A percentile compares a stretch with the other conserved stretches of the same genome.
Evolutionary conservation across 768 basidiomycete genomes (phyloP).

Genomic region (Boletus barrowsii): DNA sequence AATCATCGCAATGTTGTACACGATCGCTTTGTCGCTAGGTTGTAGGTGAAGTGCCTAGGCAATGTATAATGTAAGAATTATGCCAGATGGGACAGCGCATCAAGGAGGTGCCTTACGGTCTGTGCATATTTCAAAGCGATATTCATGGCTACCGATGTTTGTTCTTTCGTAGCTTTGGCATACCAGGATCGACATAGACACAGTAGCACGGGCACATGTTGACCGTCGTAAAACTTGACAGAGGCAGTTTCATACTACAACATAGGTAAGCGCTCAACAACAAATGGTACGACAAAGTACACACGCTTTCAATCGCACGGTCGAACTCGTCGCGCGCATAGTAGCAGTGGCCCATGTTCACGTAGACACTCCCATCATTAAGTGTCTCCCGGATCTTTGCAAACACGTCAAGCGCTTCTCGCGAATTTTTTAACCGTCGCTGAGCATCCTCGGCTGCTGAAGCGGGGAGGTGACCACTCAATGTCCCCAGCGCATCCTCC

Average conservation of each 20-base stretch:
- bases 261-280: background rate
- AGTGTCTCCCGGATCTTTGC: constrained; percentile 87
- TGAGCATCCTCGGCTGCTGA: constrained; percentile 60
- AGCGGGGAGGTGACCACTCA: constrained; percentile 50
- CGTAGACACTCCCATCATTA: constrained; percentile 79
- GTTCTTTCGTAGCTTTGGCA: constrained; percentile 88
- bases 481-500: constrained; percentile 79
- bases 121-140: constrained; percentile 84
- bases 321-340: constrained; percentile 93
- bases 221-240: constrained; percentile 67
- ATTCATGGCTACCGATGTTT: constrained; percentile 76
- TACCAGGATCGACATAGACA: constrained; percentile 94
- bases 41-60: constrained; percentile 77
- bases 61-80: background rate
- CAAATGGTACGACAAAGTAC: constrained; percentile 21
- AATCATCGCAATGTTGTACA: constrained; percentile 98
- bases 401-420: constrained; percentile 87
- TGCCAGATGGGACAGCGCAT: background rate
- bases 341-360: constrained; percentile 97
- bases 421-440: constrained; percentile 65
- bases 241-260: constrained; percentile 90
- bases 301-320: constrained; percentile 90
- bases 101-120: constrained; percentile 42
- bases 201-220: constrained; percentile 72
- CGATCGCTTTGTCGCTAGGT: constrained; percentile 83